Percentiles rank a stretch among this genome's conserved stretches.
These are phyloP conservation scores for Pistacia vera DNA, from an alignment of 345 rosid species.

Conservation along the genomic window DNA sequence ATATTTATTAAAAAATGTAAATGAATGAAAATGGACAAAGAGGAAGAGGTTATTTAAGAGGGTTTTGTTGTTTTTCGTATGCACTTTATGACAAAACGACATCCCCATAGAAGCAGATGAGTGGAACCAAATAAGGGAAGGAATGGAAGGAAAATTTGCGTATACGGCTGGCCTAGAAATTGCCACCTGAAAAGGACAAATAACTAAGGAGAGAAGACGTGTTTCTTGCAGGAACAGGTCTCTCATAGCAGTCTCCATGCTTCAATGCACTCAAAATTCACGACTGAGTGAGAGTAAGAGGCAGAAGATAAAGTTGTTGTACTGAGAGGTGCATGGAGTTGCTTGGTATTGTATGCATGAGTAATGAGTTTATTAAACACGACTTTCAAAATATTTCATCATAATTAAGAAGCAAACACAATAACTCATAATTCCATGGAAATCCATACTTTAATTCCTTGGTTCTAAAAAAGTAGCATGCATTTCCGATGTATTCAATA, in stretches of 20 bases:
- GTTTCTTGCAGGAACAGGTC: background rate
- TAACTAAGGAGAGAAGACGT: background rate
- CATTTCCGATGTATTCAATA: too few relatives aligned
- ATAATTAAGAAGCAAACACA: too few relatives aligned
- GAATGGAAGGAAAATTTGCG: background rate
- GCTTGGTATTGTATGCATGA: too few relatives aligned
- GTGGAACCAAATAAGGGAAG: background rate
- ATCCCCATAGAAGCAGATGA: background rate
- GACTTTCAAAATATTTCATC: too few relatives aligned
- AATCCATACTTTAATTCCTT: too few relatives aligned
- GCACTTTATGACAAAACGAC: background rate
- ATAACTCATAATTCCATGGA: too few relatives aligned
- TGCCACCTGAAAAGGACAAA: slow-evolving; percentile 8
- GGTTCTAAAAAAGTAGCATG: too few relatives aligned
- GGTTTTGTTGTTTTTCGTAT: background rate
- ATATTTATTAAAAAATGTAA: background rate
- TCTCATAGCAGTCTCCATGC: background rate
- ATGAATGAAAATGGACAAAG: background rate
- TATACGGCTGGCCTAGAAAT: slow-evolving; percentile 6
- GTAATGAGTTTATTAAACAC: too few relatives aligned
- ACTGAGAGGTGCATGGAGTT: too few relatives aligned
- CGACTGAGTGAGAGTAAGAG: background rate
- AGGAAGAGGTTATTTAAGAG: too few relatives aligned
- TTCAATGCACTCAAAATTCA: background rate
- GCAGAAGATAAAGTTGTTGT: background rate